Evolutionary conservation across 2,329 filamentous ascomycete genomes (phyloP), one percentile per base, ranked within the genome.

Genomic region (Chrysosporium queenslandicum): DNA sequence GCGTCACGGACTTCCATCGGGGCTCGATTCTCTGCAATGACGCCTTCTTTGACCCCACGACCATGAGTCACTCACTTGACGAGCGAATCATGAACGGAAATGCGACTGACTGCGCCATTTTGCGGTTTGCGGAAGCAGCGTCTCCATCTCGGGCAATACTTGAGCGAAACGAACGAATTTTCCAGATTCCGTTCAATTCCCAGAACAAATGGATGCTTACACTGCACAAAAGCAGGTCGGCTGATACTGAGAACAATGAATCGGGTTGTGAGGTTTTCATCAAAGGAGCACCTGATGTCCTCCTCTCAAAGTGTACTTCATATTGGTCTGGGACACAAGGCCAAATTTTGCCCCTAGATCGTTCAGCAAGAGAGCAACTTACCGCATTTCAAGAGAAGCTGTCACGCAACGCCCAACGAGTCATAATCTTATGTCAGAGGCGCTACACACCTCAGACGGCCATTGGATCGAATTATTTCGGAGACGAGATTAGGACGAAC

Each of bases 191-290:
- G 0, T 90, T 90, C 69, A 90, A 89, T 69, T 87, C 83, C 65
- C 87, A 87, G 71, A 89, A 89, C 70, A 90, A 90, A 66, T 89
- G 82, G 67, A 89, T 88, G 80, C 78, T 90, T 48, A 77, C 80
- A 29, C 75, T 83, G 54, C 58, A 59, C 53, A 55, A 58, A 53
- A 56, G 63, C 58, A 60, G 57, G 63, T 69, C 27, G 62, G 65
- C 9, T 64, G 70, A 29, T 68, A 68, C 14, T 58, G 73, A 30
- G 9, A 54, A 54, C 4, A 47, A 39, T 16, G 62, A 62, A 23
- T 16, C 30, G 2, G 20, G 32, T 1, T 47, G 11, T 8, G 45
- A 47, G 3, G 36, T 65, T 27, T 63, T 83, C 27, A 85, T 89
- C 64, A 89, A 91, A 64, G 86, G 86, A 2, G 86, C 85, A 0